Percentiles rank a stretch among this genome's conserved stretches.
Conservation (phyloP, 169 alveolate genomes). For the Cryptosporidium parvum region DNA sequence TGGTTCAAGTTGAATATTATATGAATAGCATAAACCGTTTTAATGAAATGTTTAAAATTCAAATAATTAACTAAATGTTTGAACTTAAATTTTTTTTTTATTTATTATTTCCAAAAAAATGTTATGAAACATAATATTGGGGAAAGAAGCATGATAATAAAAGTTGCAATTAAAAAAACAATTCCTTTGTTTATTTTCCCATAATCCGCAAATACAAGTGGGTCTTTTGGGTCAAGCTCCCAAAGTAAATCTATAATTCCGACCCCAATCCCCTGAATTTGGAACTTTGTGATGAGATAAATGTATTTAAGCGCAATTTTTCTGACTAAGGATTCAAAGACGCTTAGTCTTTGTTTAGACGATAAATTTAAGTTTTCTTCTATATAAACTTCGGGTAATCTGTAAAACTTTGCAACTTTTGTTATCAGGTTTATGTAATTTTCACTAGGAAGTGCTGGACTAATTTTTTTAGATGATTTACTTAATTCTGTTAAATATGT, state of each 20-base stretch:
- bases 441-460: constrained; percentile 49
- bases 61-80: background rate
- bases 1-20: constrained; percentile 10
- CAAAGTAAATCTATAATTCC: constrained; percentile 63
- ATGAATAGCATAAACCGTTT: background rate
- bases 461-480: constrained; percentile 14
- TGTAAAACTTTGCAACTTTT: constrained; percentile 9
- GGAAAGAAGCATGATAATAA: background rate
- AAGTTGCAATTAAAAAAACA: background rate
- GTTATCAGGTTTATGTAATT: constrained; percentile 7
- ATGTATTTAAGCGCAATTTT: constrained; percentile 12
- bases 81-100: background rate
- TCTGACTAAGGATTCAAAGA: background rate
- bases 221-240: constrained; percentile 62
- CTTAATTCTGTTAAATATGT: background rate
- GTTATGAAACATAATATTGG: constrained; percentile 20
- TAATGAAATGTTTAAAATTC: background rate
- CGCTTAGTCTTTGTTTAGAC: background rate
- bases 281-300: background rate
- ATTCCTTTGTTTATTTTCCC: constrained; percentile 27
- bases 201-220: constrained; percentile 60
- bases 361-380: constrained; percentile 6
- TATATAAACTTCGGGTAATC: constrained; percentile 42
- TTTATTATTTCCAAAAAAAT: constrained; percentile 22
- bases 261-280: constrained; percentile 27